Conservation (phyloP, 176 grass and related monocot genomes). For the Elymus sibiricus region DNA sequence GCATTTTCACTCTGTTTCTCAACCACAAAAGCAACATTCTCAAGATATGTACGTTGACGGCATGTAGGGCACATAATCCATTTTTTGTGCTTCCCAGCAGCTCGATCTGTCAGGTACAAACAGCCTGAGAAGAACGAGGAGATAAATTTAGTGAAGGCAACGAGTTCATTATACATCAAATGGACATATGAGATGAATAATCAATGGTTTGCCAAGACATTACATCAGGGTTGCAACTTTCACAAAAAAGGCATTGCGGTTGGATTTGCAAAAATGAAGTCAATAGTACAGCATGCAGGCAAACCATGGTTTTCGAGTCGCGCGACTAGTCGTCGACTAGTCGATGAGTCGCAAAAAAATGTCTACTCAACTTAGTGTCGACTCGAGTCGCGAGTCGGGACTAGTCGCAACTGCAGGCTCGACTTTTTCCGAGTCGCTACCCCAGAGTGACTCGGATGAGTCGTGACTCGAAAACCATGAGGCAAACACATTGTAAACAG, state of each 20-base stretch:
- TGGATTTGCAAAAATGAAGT: not conserved
- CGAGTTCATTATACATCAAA: conserved; percentile 7
- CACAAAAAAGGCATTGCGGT: not conserved
- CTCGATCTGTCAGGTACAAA: conserved; percentile 79
- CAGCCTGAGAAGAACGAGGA: conserved; percentile 52
- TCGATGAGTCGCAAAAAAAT: too few species aligned
- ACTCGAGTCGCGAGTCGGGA: too few species aligned
- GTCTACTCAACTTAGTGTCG: too few species aligned
- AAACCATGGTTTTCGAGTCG: too few species aligned
- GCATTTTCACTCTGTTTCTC: conserved; percentile 51
- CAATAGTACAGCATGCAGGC: not conserved
- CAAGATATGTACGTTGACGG: conserved; percentile 78
- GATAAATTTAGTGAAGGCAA: conserved; percentile 15
- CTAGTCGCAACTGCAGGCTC: too few species aligned
- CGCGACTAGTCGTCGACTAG: too few species aligned
- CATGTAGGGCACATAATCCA: conserved; percentile 98
- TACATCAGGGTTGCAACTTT: conserved; percentile 4
- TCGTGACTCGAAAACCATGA: too few species aligned
- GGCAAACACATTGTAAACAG: not conserved
- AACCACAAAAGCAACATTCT: conserved; percentile 82
- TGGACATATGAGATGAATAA: conserved; percentile 16
- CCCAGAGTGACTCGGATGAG: too few species aligned
- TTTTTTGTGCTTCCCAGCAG: conserved; percentile 54
- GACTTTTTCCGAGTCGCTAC: too few species aligned
- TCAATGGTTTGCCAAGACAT: not conserved